Evolutionary conservation across 2,329 filamentous ascomycete genomes (phyloP), one percentile per base, ranked within the genome.

Genomic region (Calonectria hongkongensis): DNA sequence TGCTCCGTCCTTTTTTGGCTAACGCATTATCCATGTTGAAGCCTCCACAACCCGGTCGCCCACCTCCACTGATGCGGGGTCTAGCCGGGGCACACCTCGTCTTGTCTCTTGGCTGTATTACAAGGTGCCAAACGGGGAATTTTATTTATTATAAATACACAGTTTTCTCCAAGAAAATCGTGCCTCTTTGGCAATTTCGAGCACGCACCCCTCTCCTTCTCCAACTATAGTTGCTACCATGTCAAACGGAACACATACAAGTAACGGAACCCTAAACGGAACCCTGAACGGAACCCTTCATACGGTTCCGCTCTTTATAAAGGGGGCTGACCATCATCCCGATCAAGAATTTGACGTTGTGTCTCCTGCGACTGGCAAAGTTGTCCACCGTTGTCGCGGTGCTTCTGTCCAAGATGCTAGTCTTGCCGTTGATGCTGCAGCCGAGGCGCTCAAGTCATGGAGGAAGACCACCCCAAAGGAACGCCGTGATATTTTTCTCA

Each of bases 391-490:
- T 70, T 90, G 89, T 70, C 87, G 88, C 41, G 90, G 89, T 41
- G 90, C 91, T 3, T 85, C 88, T 45, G 89, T 89, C 58, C 83
- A 85, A 2, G 86, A 90, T 74, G 92, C 92, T 33, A 83, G 89
- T 21, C 83, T 85, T 12, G 89, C 92, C 12, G 83, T 88, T 66
- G 77, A 82, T 30, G 84, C 87, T 7, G 94, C 94, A 0, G 86
- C 91, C n/a, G 86, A 87, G 16, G 94, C 95, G 1, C 93, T 94
- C 83, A 89, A 89, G 51, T 84, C 88, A 71, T 98, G 95, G 95
- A 88, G 89, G 51, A 89, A 89, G 75, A 89, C 89, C 3, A 91
- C 90, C 56, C 89, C 92, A 1, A 80, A 86, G 28, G 81, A 87
- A 28, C 92, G 94, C 47, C 91, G 94, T 43, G 90, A 93, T 75